A percentile compares a stretch with the other conserved stretches of the same genome.
Evolutionary conservation across 257 asterid genomes (phyloP).

Genomic region (Lantana camara): DNA sequence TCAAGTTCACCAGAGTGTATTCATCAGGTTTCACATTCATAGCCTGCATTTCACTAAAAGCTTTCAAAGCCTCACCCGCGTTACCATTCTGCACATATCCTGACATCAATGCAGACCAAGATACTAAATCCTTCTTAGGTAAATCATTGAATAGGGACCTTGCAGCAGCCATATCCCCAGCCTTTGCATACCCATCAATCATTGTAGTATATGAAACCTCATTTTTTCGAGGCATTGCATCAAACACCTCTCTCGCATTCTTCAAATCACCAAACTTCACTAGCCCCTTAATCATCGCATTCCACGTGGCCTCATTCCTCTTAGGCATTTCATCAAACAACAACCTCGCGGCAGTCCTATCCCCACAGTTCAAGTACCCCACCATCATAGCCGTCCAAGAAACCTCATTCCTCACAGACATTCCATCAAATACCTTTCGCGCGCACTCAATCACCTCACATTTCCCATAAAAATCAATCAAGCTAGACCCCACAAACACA

Average conservation of each 20-base stretch:
- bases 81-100: slow-evolving; percentile 73
- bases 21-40: slow-evolving; percentile 60
- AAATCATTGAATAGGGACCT: slow-evolving; percentile 58
- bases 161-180: slow-evolving; percentile 71
- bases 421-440: slow-evolving; percentile 56
- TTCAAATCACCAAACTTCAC: slow-evolving; percentile 60
- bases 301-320: too few species aligned
- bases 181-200: slow-evolving; percentile 70
- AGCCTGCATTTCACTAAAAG: slow-evolving; percentile 50
- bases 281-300: too few species aligned
- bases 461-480: slow-evolving; percentile 75
- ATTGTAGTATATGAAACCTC: slow-evolving; percentile 60
- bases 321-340: too few species aligned
- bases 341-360: too few species aligned
- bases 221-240: slow-evolving; percentile 52
- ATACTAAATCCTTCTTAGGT: slow-evolving; percentile 51
- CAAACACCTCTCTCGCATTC: slow-evolving; percentile 53
- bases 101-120: slow-evolving; percentile 75
- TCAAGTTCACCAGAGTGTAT: slow-evolving; percentile 65
- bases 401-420: slow-evolving; percentile 57
- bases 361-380: slow-evolving; percentile 50
- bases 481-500: slow-evolving; percentile 62
- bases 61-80: slow-evolving; percentile 58
- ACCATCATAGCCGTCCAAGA: slow-evolving; percentile 76
- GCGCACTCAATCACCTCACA: slow-evolving; percentile 60